Base-by-base conservation (phyloP, 2,329 filamentous ascomycete genomes). In the Pezicula neosporulosa region DNA sequence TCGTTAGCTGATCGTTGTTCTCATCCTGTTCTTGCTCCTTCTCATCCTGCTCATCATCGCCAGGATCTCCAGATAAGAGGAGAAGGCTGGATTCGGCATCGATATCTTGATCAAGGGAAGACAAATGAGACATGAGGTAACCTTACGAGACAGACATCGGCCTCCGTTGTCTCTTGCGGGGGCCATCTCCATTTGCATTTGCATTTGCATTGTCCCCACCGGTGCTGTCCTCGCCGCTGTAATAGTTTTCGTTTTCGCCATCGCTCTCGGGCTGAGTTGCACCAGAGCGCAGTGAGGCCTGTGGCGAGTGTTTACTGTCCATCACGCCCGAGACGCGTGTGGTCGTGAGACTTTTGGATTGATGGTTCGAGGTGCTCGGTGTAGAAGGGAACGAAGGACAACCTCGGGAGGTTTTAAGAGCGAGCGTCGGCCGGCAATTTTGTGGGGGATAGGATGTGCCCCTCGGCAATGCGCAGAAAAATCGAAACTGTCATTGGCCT, bases 101-200 rank as follows among this genome's bases (percentile, higher is more conserved):
- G 47, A 54, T 9, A 49, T 49, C 44, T 35, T 42, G 45, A 47
- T 58, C 44, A 24, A 37, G 50, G 13, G 52, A 21, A 30, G 59
- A 28, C 53, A 55, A 60, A 56, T 50, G 55, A 62, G 59, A 63
- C 62, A 66, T 63, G 42, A 53, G 49, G 42, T 44, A 10, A 59
- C 49, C 65, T 67, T 66, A 81, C 61, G 75, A 78, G 33, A 81
- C 78, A 46, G 70, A 73, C 64, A 78, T 70, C 41, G 74, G 74
- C 51, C 77, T 57, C 47, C 60, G 68, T 64, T 76, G 77, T 54
- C 76, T 74, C 65, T 79, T 79, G 46, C 70, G 66, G 53, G 64
- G 63, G 56, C 56, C 53, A 24, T 61, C 60, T 24, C 60, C 64
- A 61, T 66, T 67, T 56, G 30, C 30, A 24, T 61, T 59, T 27